These are phyloP conservation scores for Rhinocladiella mackenziei DNA, from an alignment of 2,329 filamentous ascomycete species.

Conservation along the genomic window DNA sequence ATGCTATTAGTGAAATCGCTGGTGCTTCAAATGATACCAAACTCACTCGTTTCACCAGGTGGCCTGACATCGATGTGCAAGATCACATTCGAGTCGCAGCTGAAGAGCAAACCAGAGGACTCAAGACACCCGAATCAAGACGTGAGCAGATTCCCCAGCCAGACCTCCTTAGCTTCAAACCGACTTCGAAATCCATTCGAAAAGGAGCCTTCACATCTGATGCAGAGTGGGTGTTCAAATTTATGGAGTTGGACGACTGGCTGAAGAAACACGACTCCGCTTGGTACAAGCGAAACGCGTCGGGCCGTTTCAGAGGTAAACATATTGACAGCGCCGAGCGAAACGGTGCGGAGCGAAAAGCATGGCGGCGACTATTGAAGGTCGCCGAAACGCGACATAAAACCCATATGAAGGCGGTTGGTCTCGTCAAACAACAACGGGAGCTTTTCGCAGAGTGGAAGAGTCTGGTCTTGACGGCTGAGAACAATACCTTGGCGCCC, in stretches of 20 bases:
- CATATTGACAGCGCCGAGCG: too few species aligned
- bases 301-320: not conserved
- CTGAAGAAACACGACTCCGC: slow-evolving; percentile 10
- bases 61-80: slow-evolving; percentile 16
- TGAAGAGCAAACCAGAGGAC: slow-evolving; percentile 1
- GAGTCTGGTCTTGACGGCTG: not conserved
- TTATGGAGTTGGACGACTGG: slow-evolving; percentile 14
- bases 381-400: slow-evolving; percentile 16
- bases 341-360: slow-evolving; percentile 10
- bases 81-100: slow-evolving; percentile 12
- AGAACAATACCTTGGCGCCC: not conserved
- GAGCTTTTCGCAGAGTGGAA: slow-evolving; percentile 15
- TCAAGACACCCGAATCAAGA: slow-evolving; percentile 1
- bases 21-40: slow-evolving; percentile 6
- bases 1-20: slow-evolving; percentile 22
- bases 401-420: slow-evolving; percentile 13
- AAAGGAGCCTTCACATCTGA: slow-evolving; percentile 10
- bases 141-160: slow-evolving; percentile 7
- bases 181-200: slow-evolving; percentile 9
- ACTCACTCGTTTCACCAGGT: slow-evolving; percentile 10
- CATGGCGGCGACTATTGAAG: slow-evolving; percentile 13
- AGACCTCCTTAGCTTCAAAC: slow-evolving; percentile 14
- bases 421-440: slow-evolving; percentile 19
- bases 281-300: slow-evolving; percentile 9
- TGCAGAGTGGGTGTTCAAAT: slow-evolving; percentile 14